Conservation (phyloP, 73 alveolate genomes). For the Breviolum minutum region DNA sequence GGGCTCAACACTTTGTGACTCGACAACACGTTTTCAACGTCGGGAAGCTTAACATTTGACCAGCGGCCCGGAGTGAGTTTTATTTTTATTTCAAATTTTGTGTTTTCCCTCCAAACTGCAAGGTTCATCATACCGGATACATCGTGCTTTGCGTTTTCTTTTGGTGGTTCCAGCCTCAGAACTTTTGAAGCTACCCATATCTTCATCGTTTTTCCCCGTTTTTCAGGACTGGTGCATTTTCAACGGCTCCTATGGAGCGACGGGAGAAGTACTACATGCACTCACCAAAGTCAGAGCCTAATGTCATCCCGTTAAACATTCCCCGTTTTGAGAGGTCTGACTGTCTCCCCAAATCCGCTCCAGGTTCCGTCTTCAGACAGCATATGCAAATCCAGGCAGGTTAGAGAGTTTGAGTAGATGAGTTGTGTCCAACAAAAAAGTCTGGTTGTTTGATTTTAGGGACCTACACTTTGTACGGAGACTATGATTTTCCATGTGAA, state of each 20-base stretch:
- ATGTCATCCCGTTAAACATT: not conserved
- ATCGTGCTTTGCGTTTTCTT: slow-evolving; percentile 89
- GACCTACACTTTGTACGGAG: too few relatives aligned
- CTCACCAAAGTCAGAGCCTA: slow-evolving; percentile 62
- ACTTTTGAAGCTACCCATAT: not conserved
- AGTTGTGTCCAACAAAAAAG: not conserved
- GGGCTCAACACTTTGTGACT: slow-evolving; percentile 95
- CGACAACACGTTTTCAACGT: slow-evolving; percentile 93
- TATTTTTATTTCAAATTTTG: not conserved
- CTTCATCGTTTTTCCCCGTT: not conserved
- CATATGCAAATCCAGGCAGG: slow-evolving; percentile 91
- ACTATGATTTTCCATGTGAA: too few relatives aligned
- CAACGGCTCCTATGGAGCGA: slow-evolving; percentile 95
- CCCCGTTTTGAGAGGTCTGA: not conserved
- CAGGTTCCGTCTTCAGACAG: slow-evolving; percentile 88
- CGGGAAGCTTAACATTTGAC: too few relatives aligned
- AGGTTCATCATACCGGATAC: slow-evolving; percentile 93
- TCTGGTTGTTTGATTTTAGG: not conserved
- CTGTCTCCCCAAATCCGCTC: not conserved
- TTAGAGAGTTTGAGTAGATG: not conserved
- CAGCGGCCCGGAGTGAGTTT: too few relatives aligned
- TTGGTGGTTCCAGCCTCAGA: slow-evolving; percentile 58
- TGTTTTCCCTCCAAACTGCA: not conserved
- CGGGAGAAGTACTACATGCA: slow-evolving; percentile 95
- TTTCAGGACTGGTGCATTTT: slow-evolving; percentile 80